Percentiles rank a stretch among this genome's conserved stretches.
Evolutionary conservation across 2,329 filamentous ascomycete genomes (phyloP).

Genomic region (Ambrosiella xylebori): DNA sequence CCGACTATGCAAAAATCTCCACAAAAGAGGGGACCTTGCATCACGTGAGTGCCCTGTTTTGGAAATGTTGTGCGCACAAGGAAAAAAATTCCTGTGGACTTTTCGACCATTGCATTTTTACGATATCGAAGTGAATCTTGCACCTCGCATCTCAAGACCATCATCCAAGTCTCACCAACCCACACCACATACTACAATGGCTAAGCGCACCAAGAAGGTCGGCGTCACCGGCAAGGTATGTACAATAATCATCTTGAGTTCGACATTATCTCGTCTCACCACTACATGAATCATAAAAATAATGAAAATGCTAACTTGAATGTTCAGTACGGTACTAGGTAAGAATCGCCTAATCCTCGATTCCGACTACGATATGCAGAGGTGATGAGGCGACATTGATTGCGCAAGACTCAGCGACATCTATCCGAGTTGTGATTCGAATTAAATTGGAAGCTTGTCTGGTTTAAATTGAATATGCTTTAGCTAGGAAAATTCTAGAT

Average conservation of each 20-base stretch:
- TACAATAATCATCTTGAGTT: slow-evolving; percentile 15
- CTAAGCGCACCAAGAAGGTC: slow-evolving; percentile 94
- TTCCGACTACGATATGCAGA: background rate
- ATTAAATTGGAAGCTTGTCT: background rate
- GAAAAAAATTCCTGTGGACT: slow-evolving; percentile 12
- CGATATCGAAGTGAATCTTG: slow-evolving; percentile 11
- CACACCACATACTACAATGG: slow-evolving; percentile 49
- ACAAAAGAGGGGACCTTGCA: slow-evolving; percentile 4
- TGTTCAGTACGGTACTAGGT: slow-evolving; percentile 85
- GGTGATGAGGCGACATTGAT: background rate
- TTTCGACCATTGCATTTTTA: slow-evolving; percentile 12
- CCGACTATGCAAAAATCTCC: slow-evolving; percentile 5
- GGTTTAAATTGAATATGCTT: no score
- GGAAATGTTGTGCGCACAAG: slow-evolving; percentile 12
- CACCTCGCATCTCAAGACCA: slow-evolving; percentile 15
- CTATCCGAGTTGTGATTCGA: background rate
- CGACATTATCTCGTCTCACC: background rate
- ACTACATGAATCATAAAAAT: background rate
- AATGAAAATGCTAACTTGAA: slow-evolving; percentile 1
- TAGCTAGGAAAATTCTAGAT: no score
- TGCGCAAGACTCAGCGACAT: background rate
- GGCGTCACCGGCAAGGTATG: slow-evolving; percentile 57
- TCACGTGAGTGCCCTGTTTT: slow-evolving; percentile 12
- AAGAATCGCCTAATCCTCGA: slow-evolving; percentile 24
- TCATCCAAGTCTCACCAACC: slow-evolving; percentile 11